Base-by-base conservation (phyloP, 179 eudicot genomes). In the Corrigiola litoralis region DNA sequence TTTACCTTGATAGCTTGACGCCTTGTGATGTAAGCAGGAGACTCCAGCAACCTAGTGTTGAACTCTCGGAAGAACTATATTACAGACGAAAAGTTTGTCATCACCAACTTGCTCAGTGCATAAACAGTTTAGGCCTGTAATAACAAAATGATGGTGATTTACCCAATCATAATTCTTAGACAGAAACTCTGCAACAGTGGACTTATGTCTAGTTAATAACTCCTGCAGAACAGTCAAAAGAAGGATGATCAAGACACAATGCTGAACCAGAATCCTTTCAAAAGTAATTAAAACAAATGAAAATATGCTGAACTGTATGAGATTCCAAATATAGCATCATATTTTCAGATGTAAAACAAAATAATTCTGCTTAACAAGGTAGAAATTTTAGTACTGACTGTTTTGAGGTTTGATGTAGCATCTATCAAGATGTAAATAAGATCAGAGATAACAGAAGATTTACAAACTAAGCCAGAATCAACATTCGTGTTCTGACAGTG, bases 161-260 rank as follows among this genome's bases (percentile, higher is more conserved):
- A 86, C 96, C 96, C 88, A 82, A 62, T 73, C 78, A 65, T 77
- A 84, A 27, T 86, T 84, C 40, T 50, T 74, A 10, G 84, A 62
- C 20, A 88, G 82, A 78, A 82, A 89, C 23, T 86, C 88, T 21
- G 88, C 85, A 59, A 86, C 89, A 0, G 92, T 89, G 41, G 96
- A 86, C 59, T 89, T 89, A 66, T 89, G 96, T 72, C 96, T 79
- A 2, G 90, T 89, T 72, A 89, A 68, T 37, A 89, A 75, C 72
- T 84, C 96, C 96, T 89, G 81, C 29, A 72, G 61, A 25, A 54
- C 18, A 42, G 28, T 9, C 18, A 46, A 10, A n/a, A 10, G 13
- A 47, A 37, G 24, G 17, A 34, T 25, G 12, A 58, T 25, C 13
- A 51, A 7, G 12, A 24, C 21, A 42, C 7, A 38, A 0, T 8